Conservation (phyloP, 495 filamentous ascomycete species). For the Bombardia bombarda region DNA sequence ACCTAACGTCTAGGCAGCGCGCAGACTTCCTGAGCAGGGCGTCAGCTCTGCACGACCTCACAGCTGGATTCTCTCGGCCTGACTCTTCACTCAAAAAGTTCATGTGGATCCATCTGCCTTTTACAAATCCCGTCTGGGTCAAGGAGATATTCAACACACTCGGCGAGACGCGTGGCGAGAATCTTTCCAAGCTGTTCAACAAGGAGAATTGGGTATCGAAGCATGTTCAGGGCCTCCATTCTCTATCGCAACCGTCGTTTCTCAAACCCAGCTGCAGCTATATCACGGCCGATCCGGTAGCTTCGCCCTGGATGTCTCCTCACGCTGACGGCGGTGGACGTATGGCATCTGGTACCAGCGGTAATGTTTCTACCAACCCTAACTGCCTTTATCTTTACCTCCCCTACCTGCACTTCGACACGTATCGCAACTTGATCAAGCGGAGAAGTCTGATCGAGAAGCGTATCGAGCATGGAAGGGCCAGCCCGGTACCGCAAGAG, state of each 20-base stretch:
- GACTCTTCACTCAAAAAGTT: constrained; percentile 37
- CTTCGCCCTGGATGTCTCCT: constrained; percentile 23
- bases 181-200: constrained; percentile 38
- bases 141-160: constrained; percentile 37
- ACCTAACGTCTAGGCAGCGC: constrained; percentile 11
- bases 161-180: constrained; percentile 23
- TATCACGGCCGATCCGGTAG: constrained; percentile 31
- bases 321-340: too few species aligned
- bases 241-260: constrained; percentile 38
- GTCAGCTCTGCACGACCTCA: constrained; percentile 11
- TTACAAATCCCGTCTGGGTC: constrained; percentile 60
- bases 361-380: constrained; percentile 31
- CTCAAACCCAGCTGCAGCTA: constrained; percentile 37
- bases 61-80: constrained; percentile 33
- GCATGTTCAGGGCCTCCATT: constrained; percentile 36
- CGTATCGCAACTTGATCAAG: constrained; percentile 50
- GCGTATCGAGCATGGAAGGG: constrained; percentile 47
- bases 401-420: constrained; percentile 59
- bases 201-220: constrained; percentile 42
- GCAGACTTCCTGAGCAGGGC: constrained; percentile 12
- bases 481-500: constrained; percentile 46
- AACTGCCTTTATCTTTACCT: constrained; percentile 38
- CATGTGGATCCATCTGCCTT: constrained; percentile 61
- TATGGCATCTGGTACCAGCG: constrained; percentile 10
- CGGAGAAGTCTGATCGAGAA: constrained; percentile 51